Evolutionary conservation across 345 rosid species (phyloP).

Genomic region (Gossypium mustelinum): DNA sequence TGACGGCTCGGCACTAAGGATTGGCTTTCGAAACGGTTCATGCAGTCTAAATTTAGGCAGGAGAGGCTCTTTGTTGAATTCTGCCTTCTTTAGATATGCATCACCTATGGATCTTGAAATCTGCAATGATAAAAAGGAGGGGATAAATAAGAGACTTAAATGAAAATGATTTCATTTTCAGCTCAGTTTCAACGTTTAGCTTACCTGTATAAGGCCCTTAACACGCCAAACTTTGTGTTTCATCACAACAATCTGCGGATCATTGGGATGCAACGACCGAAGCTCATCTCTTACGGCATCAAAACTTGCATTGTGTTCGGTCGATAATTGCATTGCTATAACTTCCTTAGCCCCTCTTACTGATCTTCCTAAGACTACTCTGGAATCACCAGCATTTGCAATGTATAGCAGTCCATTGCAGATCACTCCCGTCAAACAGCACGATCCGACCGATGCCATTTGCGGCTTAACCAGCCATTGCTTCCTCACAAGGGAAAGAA

Average conservation of each 20-base stretch:
- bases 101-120: constrained; percentile 85
- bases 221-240: constrained; percentile 78
- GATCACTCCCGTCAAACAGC: constrained; percentile 65
- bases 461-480: constrained; percentile 60
- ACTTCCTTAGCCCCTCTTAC: constrained; percentile 36
- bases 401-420: constrained; percentile 59
- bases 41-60: constrained; percentile 45
- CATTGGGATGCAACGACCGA: constrained; percentile 58
- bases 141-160: neutral
- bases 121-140: constrained; percentile 25
- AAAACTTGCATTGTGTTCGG: constrained; percentile 68
- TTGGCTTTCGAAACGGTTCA: constrained; percentile 58
- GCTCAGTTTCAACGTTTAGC: neutral
- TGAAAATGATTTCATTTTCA: neutral
- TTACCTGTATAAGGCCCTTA: constrained; percentile 75
- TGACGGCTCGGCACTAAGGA: constrained; percentile 65
- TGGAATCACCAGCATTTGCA: constrained; percentile 78
- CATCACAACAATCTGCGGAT: constrained; percentile 52
- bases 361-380: constrained; percentile 63
- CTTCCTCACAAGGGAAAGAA: constrained; percentile 54
- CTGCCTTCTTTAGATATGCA: constrained; percentile 68
- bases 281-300: constrained; percentile 67
- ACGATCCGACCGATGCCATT: constrained; percentile 78
- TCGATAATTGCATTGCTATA: constrained; percentile 56
- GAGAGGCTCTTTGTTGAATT: constrained; percentile 79